Evolutionary conservation across 768 basidiomycete genomes (phyloP).

Genomic region (Lactarius akahatsu): DNA sequence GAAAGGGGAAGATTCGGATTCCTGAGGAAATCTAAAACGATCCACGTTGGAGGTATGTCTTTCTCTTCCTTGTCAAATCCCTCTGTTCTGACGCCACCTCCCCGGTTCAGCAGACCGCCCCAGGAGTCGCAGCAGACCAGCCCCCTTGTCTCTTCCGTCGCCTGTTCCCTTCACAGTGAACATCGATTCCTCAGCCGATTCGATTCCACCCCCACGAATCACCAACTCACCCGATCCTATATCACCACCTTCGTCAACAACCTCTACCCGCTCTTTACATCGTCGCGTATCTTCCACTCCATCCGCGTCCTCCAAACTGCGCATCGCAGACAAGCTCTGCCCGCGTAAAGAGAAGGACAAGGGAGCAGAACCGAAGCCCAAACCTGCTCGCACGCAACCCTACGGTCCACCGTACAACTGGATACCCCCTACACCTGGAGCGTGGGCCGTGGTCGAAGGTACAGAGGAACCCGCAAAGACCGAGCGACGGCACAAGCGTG

Average conservation of each 20-base stretch:
- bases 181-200: neutral
- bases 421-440: conserved; percentile 25
- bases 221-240: conserved; percentile 14
- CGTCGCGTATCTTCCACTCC: conserved; percentile 18
- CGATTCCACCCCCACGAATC: neutral
- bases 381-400: conserved; percentile 28
- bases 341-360: conserved; percentile 20
- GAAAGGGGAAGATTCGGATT: conserved; percentile 23
- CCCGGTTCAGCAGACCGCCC: neutral
- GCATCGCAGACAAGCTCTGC: conserved; percentile 19
- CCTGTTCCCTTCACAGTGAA: neutral
- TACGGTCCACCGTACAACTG: conserved; percentile 29
- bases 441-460: conserved; percentile 23
- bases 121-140: conserved; percentile 4
- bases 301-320: conserved; percentile 7
- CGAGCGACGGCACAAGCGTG: conserved; percentile 10
- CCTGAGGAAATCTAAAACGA: conserved; percentile 20
- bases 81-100: conserved; percentile 1
- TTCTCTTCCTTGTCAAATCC: neutral
- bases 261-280: neutral
- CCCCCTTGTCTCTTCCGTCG: conserved; percentile 7
- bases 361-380: conserved; percentile 4
- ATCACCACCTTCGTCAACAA: neutral
- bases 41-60: conserved; percentile 4
- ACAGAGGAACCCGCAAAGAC: neutral